Conservation (phyloP, 305 asterid genomes). For the Solanum hybrid region DNA sequence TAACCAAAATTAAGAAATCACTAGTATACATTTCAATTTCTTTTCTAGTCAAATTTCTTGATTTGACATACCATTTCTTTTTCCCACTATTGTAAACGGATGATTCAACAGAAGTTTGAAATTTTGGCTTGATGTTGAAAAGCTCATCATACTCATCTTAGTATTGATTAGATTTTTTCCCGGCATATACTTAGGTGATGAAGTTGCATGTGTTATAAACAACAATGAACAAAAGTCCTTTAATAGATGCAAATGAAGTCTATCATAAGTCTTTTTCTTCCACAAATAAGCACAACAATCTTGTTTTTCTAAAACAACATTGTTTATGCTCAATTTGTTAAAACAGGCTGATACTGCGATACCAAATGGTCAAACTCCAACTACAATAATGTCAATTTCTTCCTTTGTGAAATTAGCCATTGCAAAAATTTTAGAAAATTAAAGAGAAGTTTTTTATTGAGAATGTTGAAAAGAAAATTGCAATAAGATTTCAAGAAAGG, state of each 20-base stretch:
- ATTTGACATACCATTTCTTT: not conserved
- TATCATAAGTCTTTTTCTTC: not conserved
- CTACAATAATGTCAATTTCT: not conserved
- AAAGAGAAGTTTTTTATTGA: not conserved
- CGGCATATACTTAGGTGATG: not conserved
- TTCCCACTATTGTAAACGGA: not conserved
- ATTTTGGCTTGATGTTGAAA: too few relatives aligned
- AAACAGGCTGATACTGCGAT: not conserved
- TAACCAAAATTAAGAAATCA: constrained; percentile 11
- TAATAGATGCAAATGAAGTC: too few relatives aligned
- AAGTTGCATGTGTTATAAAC: too few relatives aligned
- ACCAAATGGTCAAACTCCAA: not conserved
- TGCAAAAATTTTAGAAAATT: not conserved
- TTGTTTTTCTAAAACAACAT: not conserved
- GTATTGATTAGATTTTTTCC: not conserved
- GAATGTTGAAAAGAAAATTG: too few relatives aligned
- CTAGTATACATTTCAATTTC: not conserved
- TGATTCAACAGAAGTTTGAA: not conserved
- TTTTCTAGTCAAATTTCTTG: not conserved
- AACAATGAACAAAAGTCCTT: not conserved
- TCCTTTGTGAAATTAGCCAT: not conserved
- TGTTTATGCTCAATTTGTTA: not conserved
- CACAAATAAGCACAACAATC: not conserved
- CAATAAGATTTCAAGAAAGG: too few relatives aligned
- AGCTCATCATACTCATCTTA: not conserved